Base-by-base conservation (phyloP, 106 monocot species). In the Alisma plantagoaquatica region DNA sequence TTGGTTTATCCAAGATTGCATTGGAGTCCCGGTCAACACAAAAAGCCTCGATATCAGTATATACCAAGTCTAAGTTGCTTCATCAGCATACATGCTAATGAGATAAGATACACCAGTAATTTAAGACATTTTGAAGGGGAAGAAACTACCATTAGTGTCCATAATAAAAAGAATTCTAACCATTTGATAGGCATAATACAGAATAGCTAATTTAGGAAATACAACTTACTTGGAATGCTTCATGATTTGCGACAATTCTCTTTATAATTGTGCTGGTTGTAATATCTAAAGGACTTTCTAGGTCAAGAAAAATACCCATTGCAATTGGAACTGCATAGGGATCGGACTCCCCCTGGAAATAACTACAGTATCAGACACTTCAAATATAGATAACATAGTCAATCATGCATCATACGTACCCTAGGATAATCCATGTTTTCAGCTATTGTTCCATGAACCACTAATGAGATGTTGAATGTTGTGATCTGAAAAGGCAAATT, bases 251-350 rank as follows among this genome's bases (percentile, higher is more conserved):
- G 20, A 77, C 56, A 29, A 77, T 77, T 51, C 76, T 71, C 33
- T 66, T 66, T 31, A 71, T 71, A 17, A 77, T 67, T 10, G 76
- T 71, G 29, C 60, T 71, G 21, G 66, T 77, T 31, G 66, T 77
- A 16, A 71, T 77, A 56, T 77, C 71, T n/a, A 71, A 35, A 55
- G 76, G 70, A 50, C 71, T 71, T 31, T 66, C 26, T 11, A 77
- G 50, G 23, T 54, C 45, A 18, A 23, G 33, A 27, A 20, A 66
- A 22, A 77, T 77, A 25, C 62, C 71, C 61, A 77, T 50, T 1
- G 33, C 43, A 29, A 67, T 57, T 30, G 76, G 70, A 33, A 71
- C 71, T 43, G 60, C 55, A 52, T 77, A 77, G 31, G 76, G 71
- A 48, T 71, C 56, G 23, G 29, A 56, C 25, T 50, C 43, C 8